phyloP scores from a whole-genome alignment of 164 flowering plant genomes.

The Sedum album region DNA sequence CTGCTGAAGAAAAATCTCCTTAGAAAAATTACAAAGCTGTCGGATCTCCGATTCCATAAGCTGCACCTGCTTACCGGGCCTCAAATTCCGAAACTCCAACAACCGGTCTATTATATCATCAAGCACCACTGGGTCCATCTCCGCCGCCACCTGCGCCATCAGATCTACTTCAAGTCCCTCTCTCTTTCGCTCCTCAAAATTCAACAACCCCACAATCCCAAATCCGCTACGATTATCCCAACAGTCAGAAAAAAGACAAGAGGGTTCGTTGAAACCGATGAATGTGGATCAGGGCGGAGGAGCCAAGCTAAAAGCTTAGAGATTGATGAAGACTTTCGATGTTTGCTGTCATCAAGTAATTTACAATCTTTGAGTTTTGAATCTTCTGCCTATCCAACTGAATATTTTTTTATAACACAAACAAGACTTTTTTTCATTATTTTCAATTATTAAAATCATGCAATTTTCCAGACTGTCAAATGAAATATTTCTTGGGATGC shows the following conservation, averaged over 20 bases:
- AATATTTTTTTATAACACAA: too few species aligned
- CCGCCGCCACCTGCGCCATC: slow-evolving; percentile 12
- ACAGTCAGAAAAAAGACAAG: neutral
- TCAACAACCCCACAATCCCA: neutral
- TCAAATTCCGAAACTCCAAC: slow-evolving; percentile 22
- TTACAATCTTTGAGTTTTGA: too few species aligned
- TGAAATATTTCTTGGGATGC: too few species aligned
- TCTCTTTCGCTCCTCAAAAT: neutral
- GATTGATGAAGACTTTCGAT: too few species aligned
- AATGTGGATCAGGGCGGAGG: slow-evolving; percentile 3
- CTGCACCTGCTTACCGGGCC: slow-evolving; percentile 28
- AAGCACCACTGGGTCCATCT: slow-evolving; percentile 25
- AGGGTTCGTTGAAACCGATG: neutral
- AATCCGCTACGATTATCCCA: neutral
- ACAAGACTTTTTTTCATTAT: too few species aligned
- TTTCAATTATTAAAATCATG: too few species aligned
- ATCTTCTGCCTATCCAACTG: too few species aligned
- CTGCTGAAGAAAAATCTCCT: slow-evolving; percentile 40
- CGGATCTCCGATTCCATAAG: slow-evolving; percentile 41
- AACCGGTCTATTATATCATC: slow-evolving; percentile 30
- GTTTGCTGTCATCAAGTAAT: too few species aligned
- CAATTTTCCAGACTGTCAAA: too few species aligned
- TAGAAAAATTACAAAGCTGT: slow-evolving; percentile 39
- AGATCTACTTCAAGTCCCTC: neutral
- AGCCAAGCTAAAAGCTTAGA: neutral